Conservation (phyloP, 495 filamentous ascomycete species). For the Tetracladium marchalianum region DNA sequence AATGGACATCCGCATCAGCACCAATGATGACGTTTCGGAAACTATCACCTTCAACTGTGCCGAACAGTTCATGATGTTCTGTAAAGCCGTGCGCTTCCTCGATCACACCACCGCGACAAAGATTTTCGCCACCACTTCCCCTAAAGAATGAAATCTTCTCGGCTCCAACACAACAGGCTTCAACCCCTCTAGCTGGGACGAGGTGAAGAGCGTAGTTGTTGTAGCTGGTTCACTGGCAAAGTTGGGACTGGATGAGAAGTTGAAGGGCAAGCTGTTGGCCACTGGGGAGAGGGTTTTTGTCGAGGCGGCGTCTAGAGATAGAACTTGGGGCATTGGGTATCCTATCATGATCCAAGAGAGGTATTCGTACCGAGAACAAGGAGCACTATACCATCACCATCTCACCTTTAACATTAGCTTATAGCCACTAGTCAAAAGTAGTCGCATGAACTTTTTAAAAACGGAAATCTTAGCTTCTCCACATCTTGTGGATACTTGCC, state of each 20-base stretch:
- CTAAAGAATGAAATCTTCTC: slow-evolving; percentile 24
- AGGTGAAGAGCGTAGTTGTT: slow-evolving; percentile 23
- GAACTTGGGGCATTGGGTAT: slow-evolving; percentile 28
- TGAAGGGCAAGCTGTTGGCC: slow-evolving; percentile 20
- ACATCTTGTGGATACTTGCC: no score
- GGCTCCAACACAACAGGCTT: slow-evolving; percentile 21
- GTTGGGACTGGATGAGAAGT: slow-evolving; percentile 23
- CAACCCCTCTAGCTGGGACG: slow-evolving; percentile 15
- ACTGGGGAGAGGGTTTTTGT: slow-evolving; percentile 21
- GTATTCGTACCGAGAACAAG: no score
- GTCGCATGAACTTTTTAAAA: no score
- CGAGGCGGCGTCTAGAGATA: slow-evolving; percentile 22
- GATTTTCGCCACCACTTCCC: slow-evolving; percentile 17
- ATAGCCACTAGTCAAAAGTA: no score
- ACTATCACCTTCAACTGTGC: slow-evolving; percentile 24
- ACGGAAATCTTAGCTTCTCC: no score
- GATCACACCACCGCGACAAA: slow-evolving; percentile 16
- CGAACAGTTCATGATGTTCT: slow-evolving; percentile 32
- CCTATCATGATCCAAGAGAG: no score
- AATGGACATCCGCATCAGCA: no score
- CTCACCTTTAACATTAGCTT: no score
- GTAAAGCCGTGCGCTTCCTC: slow-evolving; percentile 23
- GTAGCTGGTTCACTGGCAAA: slow-evolving; percentile 23
- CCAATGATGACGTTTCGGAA: slow-evolving; percentile 10
- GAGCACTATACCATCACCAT: no score